Evolutionary conservation across 305 asterid genomes (phyloP), one percentile per base, ranked within the genome.

Genomic region (Coffea humblotiana): DNA sequence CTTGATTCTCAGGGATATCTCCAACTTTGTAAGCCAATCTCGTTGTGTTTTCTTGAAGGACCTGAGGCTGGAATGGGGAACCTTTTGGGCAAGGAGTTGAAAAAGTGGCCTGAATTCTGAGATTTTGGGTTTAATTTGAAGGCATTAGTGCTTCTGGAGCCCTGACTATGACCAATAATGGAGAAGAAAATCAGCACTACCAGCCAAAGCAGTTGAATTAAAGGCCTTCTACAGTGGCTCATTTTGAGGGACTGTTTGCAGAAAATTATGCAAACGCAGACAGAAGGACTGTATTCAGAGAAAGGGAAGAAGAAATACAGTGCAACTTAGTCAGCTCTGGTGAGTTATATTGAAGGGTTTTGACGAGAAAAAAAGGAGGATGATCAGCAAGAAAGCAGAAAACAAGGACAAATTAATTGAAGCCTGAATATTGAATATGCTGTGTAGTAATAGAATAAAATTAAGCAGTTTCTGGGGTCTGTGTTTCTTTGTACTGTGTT

Each of bases 21-120:
- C 90, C 90, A 87, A 63, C 51, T 86, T 76, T 89, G 92, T 4
- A 92, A 86, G 82, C 96, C 97, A 25, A 92, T 90, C 71, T 88
- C 89, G 48, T 92, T 90, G 88, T 92, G 97, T 71, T 89, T 92
- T 80, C 94, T 88, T 3, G 96, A 92, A 0, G 97, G 97, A 48
- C 88, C 96, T 0, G 97, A 92, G 29, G 88, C 86, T 0, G 97
- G 97, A 37, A 92, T 84, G 6, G 88, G 88, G 82, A 87, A 81
- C 78, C 97, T 88, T 43, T 90, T 92, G n/a, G 96, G 94, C 87
- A 89, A 80, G 84, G 82, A 85, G 80, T 90, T 89, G 81, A 85
- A 68, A 87, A 90, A 92, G 51, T 90, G 89, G 45, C 84, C 90
- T 0, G 84, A 71, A 27, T 61, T 78, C 19, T 71, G 88, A 72